Conservation (phyloP, 331 rosid species). For the Acacia pycnantha region DNA sequence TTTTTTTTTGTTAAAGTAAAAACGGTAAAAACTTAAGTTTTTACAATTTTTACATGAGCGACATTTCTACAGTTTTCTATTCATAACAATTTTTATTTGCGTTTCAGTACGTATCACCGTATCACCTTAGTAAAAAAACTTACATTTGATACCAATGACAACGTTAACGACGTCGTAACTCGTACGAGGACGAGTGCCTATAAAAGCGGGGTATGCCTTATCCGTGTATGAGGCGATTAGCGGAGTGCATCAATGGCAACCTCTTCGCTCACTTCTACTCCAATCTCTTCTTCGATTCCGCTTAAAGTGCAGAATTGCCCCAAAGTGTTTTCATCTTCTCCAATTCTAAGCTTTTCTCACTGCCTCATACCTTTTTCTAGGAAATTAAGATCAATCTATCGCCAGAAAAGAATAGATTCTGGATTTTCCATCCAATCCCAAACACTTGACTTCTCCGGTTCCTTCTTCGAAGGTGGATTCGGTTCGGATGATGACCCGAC, state of each 20-base stretch:
- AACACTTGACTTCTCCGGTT: conserved; percentile 60
- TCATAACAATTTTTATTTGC: too few relatives aligned
- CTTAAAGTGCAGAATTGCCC: conserved; percentile 24
- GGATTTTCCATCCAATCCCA: conserved; percentile 26
- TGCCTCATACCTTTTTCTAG: background rate
- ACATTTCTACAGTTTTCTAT: too few relatives aligned
- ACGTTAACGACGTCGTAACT: too few relatives aligned
- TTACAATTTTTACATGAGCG: too few relatives aligned
- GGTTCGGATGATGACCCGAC: conserved; percentile 54
- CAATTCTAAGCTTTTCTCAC: conserved; percentile 14
- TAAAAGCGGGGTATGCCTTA: background rate
- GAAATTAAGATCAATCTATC: background rate
- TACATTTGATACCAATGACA: too few relatives aligned
- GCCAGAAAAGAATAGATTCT: background rate
- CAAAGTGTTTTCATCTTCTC: conserved; percentile 21
- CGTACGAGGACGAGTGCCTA: background rate
- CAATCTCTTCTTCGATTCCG: conserved; percentile 36
- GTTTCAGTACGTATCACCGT: too few relatives aligned
- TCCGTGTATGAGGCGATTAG: background rate
- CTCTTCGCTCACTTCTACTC: conserved; percentile 50
- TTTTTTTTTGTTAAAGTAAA: too few relatives aligned
- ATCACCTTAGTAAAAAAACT: too few relatives aligned
- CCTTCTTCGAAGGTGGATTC: conserved; percentile 57
- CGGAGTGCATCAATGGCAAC: conserved; percentile 53
- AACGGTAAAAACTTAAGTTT: too few relatives aligned